Conservation (phyloP, 768 basidiomycete genomes). For the Boletus subparvulus region DNA sequence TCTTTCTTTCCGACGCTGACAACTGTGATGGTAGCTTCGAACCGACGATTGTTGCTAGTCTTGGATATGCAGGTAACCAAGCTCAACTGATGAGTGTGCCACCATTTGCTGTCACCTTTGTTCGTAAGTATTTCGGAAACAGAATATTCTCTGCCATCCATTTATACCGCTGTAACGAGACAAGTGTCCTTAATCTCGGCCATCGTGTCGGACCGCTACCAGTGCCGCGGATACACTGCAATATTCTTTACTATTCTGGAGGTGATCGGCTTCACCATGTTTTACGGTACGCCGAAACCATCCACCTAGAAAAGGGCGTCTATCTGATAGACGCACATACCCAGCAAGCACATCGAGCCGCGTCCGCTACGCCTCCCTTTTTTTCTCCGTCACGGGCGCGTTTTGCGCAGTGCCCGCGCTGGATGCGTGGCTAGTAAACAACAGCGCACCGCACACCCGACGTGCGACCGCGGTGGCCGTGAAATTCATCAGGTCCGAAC, state of each 20-base stretch:
- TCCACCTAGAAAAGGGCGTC: not conserved
- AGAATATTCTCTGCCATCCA: not conserved
- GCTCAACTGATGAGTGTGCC: slow-evolving; percentile 65
- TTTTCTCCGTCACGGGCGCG: slow-evolving; percentile 52
- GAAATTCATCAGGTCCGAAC: slow-evolving; percentile 55
- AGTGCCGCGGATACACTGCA: slow-evolving; percentile 47
- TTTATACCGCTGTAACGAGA: not conserved
- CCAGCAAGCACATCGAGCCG: slow-evolving; percentile 32
- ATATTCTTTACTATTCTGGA: slow-evolving; percentile 46
- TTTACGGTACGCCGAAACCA: not conserved
- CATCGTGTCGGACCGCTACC: slow-evolving; percentile 52
- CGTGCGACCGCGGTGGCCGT: slow-evolving; percentile 60
- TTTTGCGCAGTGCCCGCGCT: slow-evolving; percentile 51
- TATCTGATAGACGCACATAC: not conserved
- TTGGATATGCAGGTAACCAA: slow-evolving; percentile 53
- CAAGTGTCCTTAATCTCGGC: slow-evolving; percentile 43
- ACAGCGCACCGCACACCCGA: slow-evolving; percentile 53
- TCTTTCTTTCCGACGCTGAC: slow-evolving; percentile 33
- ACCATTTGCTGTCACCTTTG: not conserved
- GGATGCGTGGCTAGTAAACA: slow-evolving; percentile 63
- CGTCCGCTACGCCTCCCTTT: slow-evolving; percentile 54
- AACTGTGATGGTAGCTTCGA: slow-evolving; percentile 53
- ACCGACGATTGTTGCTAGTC: slow-evolving; percentile 62
- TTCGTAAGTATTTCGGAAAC: slow-evolving; percentile 40
- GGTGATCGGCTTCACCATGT: slow-evolving; percentile 27